These are phyloP conservation scores for Oryza officinalis DNA, from an alignment of 176 grass and related monocot genomes.

Conservation along the genomic window DNA sequence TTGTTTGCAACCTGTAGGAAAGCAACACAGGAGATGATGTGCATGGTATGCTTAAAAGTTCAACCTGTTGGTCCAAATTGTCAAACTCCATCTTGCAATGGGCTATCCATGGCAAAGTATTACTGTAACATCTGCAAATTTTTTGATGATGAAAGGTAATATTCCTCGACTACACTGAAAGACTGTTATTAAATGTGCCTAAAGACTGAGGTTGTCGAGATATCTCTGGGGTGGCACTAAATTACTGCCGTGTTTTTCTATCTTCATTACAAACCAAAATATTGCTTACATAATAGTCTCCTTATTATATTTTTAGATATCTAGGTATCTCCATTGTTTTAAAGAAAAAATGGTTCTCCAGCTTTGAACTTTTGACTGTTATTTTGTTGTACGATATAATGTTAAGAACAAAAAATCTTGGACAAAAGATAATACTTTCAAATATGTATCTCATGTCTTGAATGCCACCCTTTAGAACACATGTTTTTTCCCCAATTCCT, in stretches of 20 bases:
- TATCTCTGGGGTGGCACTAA: constrained; percentile 1
- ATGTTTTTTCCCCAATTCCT: not conserved
- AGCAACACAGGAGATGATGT: constrained; percentile 97
- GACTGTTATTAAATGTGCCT: not conserved
- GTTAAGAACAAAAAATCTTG: too few species aligned
- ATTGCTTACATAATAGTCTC: not conserved
- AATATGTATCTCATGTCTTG: not conserved
- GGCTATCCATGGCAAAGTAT: constrained; percentile 89
- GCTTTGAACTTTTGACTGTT: too few species aligned
- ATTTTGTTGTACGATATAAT: too few species aligned
- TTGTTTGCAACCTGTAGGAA: constrained; percentile 65
- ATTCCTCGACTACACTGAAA: not conserved
- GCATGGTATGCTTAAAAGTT: constrained; percentile 88
- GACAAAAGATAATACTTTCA: too few species aligned
- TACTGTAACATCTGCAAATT: constrained; percentile 98
- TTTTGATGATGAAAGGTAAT: constrained; percentile 99
- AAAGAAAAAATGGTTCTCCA: not conserved
- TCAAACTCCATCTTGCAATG: constrained; percentile 73
- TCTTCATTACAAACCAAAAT: constrained; percentile 13
- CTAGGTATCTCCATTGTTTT: constrained; percentile 10
- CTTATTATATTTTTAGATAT: constrained; percentile 11
- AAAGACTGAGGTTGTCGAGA: not conserved
- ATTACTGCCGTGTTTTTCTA: not conserved
- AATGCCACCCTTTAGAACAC: not conserved
- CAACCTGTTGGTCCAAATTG: constrained; percentile 84